Percentiles rank a stretch among this genome's conserved stretches.
phyloP scores from a whole-genome alignment of 1,284 basidiomycete genomes.

The Boletus hoseneyae region DNA sequence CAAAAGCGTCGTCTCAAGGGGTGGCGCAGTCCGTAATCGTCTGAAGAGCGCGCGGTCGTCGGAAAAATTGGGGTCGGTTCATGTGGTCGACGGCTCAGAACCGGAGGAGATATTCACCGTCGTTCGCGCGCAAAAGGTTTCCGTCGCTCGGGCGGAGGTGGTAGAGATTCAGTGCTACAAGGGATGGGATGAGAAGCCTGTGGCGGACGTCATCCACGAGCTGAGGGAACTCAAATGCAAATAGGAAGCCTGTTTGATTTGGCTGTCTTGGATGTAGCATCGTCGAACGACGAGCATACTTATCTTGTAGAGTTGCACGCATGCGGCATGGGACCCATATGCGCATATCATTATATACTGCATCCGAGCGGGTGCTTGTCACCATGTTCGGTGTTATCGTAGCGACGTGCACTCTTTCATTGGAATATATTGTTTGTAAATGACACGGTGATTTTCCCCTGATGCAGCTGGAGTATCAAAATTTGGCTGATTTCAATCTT shows the following conservation, averaged over 20 bases:
- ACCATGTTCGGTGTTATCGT: too few species aligned
- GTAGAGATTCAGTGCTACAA: slow-evolving; percentile 19
- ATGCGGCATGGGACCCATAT: too few species aligned
- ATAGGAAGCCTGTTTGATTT: slow-evolving; percentile 1
- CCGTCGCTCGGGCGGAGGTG: background rate
- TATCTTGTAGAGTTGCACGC: too few species aligned
- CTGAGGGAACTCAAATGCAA: slow-evolving; percentile 25
- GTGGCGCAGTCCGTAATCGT: background rate
- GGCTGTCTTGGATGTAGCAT: background rate
- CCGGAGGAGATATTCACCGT: background rate
- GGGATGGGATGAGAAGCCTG: slow-evolving; percentile 24
- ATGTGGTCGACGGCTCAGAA: background rate
- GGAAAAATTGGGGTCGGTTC: background rate
- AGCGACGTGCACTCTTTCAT: background rate
- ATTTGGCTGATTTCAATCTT: background rate
- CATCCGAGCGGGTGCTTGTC: too few species aligned
- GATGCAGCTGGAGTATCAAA: background rate
- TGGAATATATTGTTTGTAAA: too few species aligned
- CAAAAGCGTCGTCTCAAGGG: background rate
- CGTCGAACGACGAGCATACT: background rate
- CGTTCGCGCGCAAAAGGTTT: background rate
- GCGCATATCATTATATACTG: too few species aligned
- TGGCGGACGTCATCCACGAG: slow-evolving; percentile 29
- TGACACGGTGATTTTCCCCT: too few species aligned
- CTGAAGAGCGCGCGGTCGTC: background rate